Base-by-base conservation (phyloP, 768 basidiomycete species). In the Pleurotus pulmonarius region DNA sequence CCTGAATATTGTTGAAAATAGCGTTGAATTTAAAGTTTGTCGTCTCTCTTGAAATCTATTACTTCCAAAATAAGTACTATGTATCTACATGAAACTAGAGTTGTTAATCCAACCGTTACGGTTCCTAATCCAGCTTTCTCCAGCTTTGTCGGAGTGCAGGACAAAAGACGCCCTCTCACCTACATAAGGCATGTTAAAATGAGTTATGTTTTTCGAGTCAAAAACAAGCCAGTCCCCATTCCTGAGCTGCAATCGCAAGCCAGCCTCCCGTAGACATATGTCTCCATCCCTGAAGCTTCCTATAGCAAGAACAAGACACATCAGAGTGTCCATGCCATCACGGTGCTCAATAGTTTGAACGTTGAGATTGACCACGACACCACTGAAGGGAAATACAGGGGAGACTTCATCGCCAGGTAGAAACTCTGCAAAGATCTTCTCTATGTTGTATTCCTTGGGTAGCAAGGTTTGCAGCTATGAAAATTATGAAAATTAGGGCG, bases 231-330 rank as follows among this genome's bases (percentile, higher is more conserved):
- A 40, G 57, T 71, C 66, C 49, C 66, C 65, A 39, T 55, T 34
- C 4, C 53, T 22, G 0, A 63, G 13, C 5, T 61, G 46, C 37
- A 70, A 22, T 13, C 63, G 61, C 7, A 69, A 48, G n/a, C 69
- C 67, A 18, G 56, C 54, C 51, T 71, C 66, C 48, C 58, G 44
- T 2, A 70, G 46, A 18, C 55, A 51, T 1, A 70, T 39, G 15
- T 67, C 64, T 9, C 69, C 70, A 26, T 67, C 69, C 49, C 49
- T 40, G 49, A 63, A 68, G 34, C 63, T 54, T 3, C 59, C 56
- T 38, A 65, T 49, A 16, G 56, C 53, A 15, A 67, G 57, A 29
- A 71, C 59, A 18, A 68, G 46, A 57, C 70, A 71, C 12, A 70
- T 38, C 15, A 46, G 22, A 16, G 58, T 25, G 59, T 69, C 66